Percentiles rank a stretch among this genome's conserved stretches.
Evolutionary conservation across 495 filamentous ascomycete genomes (phyloP).

Genomic region (Aspergillus wentii): DNA sequence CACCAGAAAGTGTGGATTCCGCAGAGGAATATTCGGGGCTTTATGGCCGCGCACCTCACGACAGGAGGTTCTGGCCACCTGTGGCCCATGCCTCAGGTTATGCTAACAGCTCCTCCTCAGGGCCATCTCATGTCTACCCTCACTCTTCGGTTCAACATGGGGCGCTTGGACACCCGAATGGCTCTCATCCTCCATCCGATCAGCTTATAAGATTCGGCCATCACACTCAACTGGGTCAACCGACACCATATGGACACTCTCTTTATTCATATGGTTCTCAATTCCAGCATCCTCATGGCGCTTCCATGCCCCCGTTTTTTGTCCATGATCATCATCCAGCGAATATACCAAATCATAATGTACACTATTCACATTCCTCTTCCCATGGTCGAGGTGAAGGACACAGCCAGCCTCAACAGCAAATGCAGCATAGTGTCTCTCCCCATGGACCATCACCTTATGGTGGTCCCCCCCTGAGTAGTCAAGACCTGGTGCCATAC

Average conservation of each 20-base stretch:
- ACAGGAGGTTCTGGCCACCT: slow-evolving; percentile 32
- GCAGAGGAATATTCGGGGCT: slow-evolving; percentile 40
- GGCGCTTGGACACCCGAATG: slow-evolving; percentile 18
- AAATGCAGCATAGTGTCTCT: slow-evolving; percentile 23
- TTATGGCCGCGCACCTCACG: slow-evolving; percentile 31
- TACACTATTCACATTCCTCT: slow-evolving; percentile 19
- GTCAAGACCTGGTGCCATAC: slow-evolving; percentile 50
- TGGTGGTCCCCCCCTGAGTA: slow-evolving; percentile 23
- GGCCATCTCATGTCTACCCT: slow-evolving; percentile 32
- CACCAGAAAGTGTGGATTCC: slow-evolving; percentile 51
- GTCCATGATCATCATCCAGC: slow-evolving; percentile 26
- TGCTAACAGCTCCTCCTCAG: slow-evolving; percentile 43
- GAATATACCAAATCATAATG: too few relatives aligned
- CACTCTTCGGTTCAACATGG: slow-evolving; percentile 21
- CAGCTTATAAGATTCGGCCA: slow-evolving; percentile 34
- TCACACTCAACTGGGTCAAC: slow-evolving; percentile 29
- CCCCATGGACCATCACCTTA: slow-evolving; percentile 30
- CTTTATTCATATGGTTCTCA: slow-evolving; percentile 31
- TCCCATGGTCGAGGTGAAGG: slow-evolving; percentile 24
- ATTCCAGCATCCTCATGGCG: slow-evolving; percentile 29
- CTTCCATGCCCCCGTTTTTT: slow-evolving; percentile 32
- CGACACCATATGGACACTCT: slow-evolving; percentile 31
- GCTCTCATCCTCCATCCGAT: slow-evolving; percentile 31
- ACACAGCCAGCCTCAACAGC: slow-evolving; percentile 24
- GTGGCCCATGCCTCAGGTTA: slow-evolving; percentile 37